Percentiles rank a stretch among this genome's conserved stretches.
Evolutionary conservation across 331 rosid species (phyloP).

Genomic region (Cydonia oblonga): DNA sequence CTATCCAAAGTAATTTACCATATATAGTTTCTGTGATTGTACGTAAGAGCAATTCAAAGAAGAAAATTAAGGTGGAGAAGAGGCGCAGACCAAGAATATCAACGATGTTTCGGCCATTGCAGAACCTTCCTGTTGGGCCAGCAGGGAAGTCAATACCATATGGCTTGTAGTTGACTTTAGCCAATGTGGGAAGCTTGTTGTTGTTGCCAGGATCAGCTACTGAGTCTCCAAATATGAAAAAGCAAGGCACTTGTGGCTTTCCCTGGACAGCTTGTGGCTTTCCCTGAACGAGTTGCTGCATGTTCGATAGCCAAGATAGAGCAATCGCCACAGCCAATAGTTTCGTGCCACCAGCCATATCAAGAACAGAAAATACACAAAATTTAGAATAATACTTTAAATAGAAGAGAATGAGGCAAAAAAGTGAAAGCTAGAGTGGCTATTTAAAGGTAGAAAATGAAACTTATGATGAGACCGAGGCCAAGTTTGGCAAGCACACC

Average conservation of each 20-base stretch:
- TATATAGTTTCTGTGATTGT: neutral
- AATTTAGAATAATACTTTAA: neutral
- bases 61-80: neutral
- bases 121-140: conserved; percentile 56
- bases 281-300: neutral
- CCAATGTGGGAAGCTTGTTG: conserved; percentile 15
- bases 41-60: neutral
- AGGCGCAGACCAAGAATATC: conserved; percentile 30
- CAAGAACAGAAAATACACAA: neutral
- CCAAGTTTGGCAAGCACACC: too few species aligned
- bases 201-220: conserved; percentile 57
- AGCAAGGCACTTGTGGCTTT: conserved; percentile 38
- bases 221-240: conserved; percentile 64
- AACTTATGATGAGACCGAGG: neutral
- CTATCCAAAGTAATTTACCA: neutral
- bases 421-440: neutral
- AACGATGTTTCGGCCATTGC: conserved; percentile 29
- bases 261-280: conserved; percentile 16
- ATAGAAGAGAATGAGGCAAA: neutral
- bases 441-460: neutral
- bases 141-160: conserved; percentile 49
- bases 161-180: conserved; percentile 34
- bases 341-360: conserved; percentile 1
- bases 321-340: neutral
- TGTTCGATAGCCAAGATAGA: neutral